Evolutionary conservation across 2,329 filamentous ascomycete genomes (phyloP).

Genomic region (Fusarium sp.): DNA sequence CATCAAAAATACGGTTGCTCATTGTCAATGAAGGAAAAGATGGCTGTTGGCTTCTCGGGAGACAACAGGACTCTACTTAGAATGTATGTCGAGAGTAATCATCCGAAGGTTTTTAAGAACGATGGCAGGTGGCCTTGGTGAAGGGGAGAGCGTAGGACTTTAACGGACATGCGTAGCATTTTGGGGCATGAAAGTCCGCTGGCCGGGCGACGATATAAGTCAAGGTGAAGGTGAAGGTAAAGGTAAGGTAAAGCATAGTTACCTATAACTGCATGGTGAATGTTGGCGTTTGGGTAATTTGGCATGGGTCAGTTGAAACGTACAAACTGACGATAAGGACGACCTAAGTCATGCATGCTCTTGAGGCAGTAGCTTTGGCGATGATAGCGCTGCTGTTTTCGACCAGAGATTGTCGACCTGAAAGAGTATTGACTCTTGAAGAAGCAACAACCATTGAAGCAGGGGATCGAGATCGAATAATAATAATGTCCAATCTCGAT

Average conservation of each 20-base stretch:
- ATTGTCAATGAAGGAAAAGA: conserved; percentile 35
- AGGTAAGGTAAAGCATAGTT: conserved; percentile 10
- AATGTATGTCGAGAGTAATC: conserved; percentile 51
- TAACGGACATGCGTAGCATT: conserved; percentile 41
- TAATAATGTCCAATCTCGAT: neutral
- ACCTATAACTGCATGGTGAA: conserved; percentile 24
- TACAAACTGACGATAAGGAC: conserved; percentile 8
- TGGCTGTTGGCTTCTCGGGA: conserved; percentile 32
- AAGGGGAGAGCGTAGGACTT: conserved; percentile 42
- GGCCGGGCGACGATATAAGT: conserved; percentile 25
- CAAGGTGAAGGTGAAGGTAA: conserved; percentile 23
- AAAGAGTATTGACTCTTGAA: neutral
- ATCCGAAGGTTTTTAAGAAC: conserved; percentile 47
- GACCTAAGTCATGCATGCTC: neutral
- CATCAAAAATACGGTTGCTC: conserved; percentile 37
- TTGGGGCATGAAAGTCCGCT: conserved; percentile 23
- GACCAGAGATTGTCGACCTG: neutral
- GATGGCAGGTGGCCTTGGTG: conserved; percentile 45
- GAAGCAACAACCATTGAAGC: neutral
- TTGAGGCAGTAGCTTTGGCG: neutral
- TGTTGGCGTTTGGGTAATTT: conserved; percentile 25
- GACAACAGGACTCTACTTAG: conserved; percentile 46
- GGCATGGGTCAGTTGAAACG: conserved; percentile 10
- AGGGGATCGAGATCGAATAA: neutral
- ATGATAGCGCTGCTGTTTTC: neutral